Evolutionary conservation across 495 filamentous ascomycete species (phyloP), one percentile per base, ranked within the genome.

Genomic region (Aspergillus nidulans): DNA sequence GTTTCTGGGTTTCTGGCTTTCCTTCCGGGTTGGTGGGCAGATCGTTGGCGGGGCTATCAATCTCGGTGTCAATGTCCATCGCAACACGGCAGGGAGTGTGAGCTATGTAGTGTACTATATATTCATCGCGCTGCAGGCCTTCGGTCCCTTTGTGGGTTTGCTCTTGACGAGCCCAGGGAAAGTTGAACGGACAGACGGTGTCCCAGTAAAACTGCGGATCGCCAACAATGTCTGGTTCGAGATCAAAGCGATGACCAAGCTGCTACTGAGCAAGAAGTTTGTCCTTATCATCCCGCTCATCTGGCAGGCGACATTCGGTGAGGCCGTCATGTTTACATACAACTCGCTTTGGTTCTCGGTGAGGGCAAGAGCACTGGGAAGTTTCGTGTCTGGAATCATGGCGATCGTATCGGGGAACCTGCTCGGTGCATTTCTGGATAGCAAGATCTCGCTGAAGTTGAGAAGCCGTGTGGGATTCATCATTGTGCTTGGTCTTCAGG

Each of bases 1-100:
- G 20, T 81, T 79, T 34, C 68, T 87, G 1, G 83, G 81, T 0
- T 79, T 81, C 53, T 87, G 85, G 84, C 67, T 87, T 16, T 80
- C 73, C 19, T 87, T 80, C 66, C 78, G 82, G 0, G 74, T 83
- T 4, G 71, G 75, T 32, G 85, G 82, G 4, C 82, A 86, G 63
- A 82, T 87, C 20, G 55, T 88, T 0, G 85, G 85, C 20, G 85
- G 84, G 18, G 80, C 80, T 0, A 80, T 88, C 50, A 84, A 81
- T 21, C 68, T 88, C 1, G 81, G 80, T 5, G 63, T 88, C 16
- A 86, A 88, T 63, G 73, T 71, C 9, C 56, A 81, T 26, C 68
- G 71, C 21, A 67, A 75, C 49, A 55, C 73, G 39, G 77, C 77
- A 5, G 85, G 85, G 4, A 79, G 81, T 49, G 80, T 88, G 0